phyloP scores from a whole-genome alignment of 2,329 filamentous ascomycete species.

The Ceratocystis colombiana region DNA sequence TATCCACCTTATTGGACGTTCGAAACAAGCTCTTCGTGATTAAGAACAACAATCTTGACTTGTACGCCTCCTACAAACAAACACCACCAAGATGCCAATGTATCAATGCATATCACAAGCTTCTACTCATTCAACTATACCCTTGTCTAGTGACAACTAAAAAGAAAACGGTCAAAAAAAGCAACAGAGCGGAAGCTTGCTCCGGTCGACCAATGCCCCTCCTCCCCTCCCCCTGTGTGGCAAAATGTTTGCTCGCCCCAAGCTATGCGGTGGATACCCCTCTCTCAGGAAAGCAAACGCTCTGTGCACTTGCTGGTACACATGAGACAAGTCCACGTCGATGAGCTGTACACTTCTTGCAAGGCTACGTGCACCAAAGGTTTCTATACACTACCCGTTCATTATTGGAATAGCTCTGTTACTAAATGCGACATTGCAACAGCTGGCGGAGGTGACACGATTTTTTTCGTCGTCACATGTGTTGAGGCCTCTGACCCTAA shows the following conservation, averaged over 20 bases:
- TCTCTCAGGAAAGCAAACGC: neutral
- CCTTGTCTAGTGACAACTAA: neutral
- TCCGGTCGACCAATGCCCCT: constrained; percentile 7
- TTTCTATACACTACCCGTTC: neutral
- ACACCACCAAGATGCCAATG: neutral
- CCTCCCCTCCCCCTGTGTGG: neutral
- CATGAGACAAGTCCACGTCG: neutral
- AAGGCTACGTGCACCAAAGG: neutral
- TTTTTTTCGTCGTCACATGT: too few species aligned
- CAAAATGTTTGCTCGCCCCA: constrained; percentile 12
- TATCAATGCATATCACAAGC: neutral
- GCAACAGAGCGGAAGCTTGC: neutral
- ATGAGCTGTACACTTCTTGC: neutral
- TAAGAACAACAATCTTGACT: neutral
- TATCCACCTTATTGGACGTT: neutral
- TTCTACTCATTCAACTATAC: neutral
- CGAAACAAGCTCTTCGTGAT: neutral
- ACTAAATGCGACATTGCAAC: too few species aligned
- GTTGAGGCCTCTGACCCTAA: too few species aligned
- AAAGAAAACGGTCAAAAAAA: neutral
- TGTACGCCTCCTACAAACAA: neutral
- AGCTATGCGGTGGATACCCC: neutral
- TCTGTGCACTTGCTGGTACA: neutral
- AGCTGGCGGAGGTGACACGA: too few species aligned
- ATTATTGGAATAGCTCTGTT: neutral